phyloP scores from a whole-genome alignment of 306 rosid genomes.

The Vigna angularis region DNA sequence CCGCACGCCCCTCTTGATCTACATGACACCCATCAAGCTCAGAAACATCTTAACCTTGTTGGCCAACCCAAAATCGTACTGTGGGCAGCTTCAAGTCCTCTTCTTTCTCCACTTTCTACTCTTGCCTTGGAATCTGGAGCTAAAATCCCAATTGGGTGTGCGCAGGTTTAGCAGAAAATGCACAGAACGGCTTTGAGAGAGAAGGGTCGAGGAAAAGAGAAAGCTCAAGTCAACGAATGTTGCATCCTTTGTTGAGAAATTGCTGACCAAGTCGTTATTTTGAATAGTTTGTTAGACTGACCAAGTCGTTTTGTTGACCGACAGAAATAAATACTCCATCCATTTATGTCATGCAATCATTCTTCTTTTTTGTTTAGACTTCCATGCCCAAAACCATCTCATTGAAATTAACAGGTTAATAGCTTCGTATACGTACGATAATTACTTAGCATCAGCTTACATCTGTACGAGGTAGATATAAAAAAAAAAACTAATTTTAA shows the following conservation, averaged over 20 bases:
- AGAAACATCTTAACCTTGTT: constrained; percentile 44
- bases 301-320: constrained; percentile 46
- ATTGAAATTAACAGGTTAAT: too few species aligned
- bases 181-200: constrained; percentile 34
- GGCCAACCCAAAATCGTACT: constrained; percentile 46
- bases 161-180: constrained; percentile 41
- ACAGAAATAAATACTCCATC: constrained; percentile 16
- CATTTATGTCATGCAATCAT: background rate
- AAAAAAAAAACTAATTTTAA: too few species aligned
- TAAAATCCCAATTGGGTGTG: constrained; percentile 41
- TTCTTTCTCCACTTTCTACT: background rate
- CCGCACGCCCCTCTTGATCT: constrained; percentile 49
- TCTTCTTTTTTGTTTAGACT: too few species aligned
- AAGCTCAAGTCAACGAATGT: constrained; percentile 52
- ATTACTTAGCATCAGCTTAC: too few species aligned
- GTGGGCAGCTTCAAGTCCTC: constrained; percentile 42
- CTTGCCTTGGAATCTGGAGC: constrained; percentile 39
- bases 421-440: too few species aligned
- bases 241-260: constrained; percentile 46
- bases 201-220: constrained; percentile 35
- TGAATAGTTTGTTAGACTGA: constrained; percentile 18
- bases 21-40: constrained; percentile 36
- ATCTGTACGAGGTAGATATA: too few species aligned
- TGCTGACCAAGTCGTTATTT: constrained; percentile 10
- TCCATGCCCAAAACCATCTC: too few species aligned